Evolutionary conservation across 257 asterid genomes (phyloP), one percentile per base, ranked within the genome.

Genomic region (Marsdenia floribunda): DNA sequence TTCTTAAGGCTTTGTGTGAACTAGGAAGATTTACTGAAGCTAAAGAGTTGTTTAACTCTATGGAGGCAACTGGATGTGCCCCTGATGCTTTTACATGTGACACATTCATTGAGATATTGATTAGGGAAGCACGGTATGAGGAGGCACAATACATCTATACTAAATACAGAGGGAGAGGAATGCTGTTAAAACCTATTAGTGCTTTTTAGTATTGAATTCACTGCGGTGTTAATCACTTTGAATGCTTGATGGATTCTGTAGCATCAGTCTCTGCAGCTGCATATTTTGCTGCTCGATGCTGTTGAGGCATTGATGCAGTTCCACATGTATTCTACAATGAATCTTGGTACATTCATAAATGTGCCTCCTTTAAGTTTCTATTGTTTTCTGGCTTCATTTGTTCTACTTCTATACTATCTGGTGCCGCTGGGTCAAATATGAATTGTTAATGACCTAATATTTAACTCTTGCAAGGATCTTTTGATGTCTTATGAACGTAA

Each of bases 31-130:
- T 81, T 70, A 58, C 19, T 72, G 96, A 94, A 81, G 97, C 97
- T 11, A 85, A 82, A 76, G 82, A 68, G 55, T 78, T 91, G 79
- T 86, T 94, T 77, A 19, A 70, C 69, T 89, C 88, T 66, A 94
- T 94, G 96, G 97, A 90, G 83, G 82, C 71, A 60, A 86, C 84
- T 76, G 95, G 96, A 67, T 92, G 96, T 75, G 55, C 44, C 24
- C 96, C 95, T 5, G 96, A 94, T 83, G 86, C 85, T 69, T 81
- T 74, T 78, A 77, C 85, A 22, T 94, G 96, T 76, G 83, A 83
- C 80, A 80, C 83, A 2, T 85, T 85, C 61, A 71, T 88, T 68
- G 87, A 80, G 54, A 84, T 81, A 59, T 76, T 91, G 78, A 85
- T 87, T 69, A 88, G 87, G 82, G 84, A 86, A 10, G 85, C 86